Base-by-base conservation (phyloP, 768 basidiomycete genomes). In the Boletus subcaerulescens region DNA sequence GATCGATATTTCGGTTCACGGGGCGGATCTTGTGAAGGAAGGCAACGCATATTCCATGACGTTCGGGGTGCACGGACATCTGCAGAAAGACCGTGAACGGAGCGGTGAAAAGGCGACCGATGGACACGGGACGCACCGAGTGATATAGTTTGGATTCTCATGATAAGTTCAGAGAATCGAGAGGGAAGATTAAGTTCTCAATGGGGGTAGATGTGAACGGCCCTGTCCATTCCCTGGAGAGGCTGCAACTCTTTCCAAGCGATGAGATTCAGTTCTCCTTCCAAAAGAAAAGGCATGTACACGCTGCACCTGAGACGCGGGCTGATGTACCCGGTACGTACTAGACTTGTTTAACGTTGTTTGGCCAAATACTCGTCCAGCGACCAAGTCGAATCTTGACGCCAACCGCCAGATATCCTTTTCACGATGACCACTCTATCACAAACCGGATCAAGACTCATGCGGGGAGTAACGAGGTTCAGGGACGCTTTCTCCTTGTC, bases 21-120 rank as follows among this genome's bases (percentile, higher is more conserved):
- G 56, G 39, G 49, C 60, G 66, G 65, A 66, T 68, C 66, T 56
- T 66, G 66, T 61, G 64, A 53, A 62, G 53, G 46, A 54, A 62
- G 55, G 48, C 26, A 65, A 62, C 44, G 43, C 48, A 32, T 38
- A 52, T 55, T 36, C 48, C 39, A 51, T 59, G 65, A 67, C 54
- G 54, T 66, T 48, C 50, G 46, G 46, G 44, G 41, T 45, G 40
- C 26, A 32, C 26, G 52, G n/a, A 41, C 41, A 22, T 26, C 26
- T 49, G 31, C 13, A 15, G 50, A 53, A 48, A 55, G 48, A 36
- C 45, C 44, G 22, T 58, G 62, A 60, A 52, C 36, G 22, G 35
- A 55, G 55, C 53, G 65, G 62, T 29, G 54, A 60, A 59, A 65
- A 15, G 22, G 46, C 22, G 56, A 47, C 57, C 46, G 45, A 40